Base-by-base conservation (phyloP, 1,139 yeast species). In the Pichia sp. region DNA sequence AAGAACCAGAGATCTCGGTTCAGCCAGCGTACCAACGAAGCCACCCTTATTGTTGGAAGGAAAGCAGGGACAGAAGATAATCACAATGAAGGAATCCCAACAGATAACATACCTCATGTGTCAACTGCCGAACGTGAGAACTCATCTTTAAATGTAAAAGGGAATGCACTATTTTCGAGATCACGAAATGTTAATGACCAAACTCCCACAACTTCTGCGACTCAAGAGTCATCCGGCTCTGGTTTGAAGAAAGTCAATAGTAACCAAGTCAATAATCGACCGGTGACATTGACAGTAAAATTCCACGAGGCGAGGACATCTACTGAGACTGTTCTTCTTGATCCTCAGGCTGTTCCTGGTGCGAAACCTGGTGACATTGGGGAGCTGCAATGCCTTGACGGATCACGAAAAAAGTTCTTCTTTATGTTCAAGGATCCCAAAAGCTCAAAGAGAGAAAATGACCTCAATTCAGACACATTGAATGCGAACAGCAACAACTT, bases 291-390 rank as follows among this genome's bases (percentile, higher is more conserved):
- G 40, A 75, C 76, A 4, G 72, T 82, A 2, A 76, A 85, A 69
- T 80, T 84, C 44, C 96, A 88, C 52, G 95, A 86, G 41, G 49
- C 71, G 3, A 60, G 86, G 16, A 64, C 71, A 0, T 74, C 79
- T 1, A 43, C 61, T 0, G 78, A 77, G 27, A 77, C 74, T 33
- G 81, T 86, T 3, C 56, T 81, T 32, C 56, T 86, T 5, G 88
- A 85, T 50, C 58, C 75, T 24, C 55, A 63, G 2, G 59, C 72
- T 11, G 51, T 85, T 0, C 80, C 84, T 0, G 72, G 76, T 1
- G 74, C 81, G 1, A 64, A 64, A 38, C 74, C 67, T 16, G 95
- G 94, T n/a, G 85, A 81, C 51, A 63, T 84, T 4, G 85, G 84
- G 24, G 93, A 84, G 52, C 49, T 86, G 33, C 66, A 64, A 38